These are phyloP conservation scores for Saccharomycopsis hybrid DNA, from an alignment of 1,139 yeast genomes.

Conservation along the genomic window DNA sequence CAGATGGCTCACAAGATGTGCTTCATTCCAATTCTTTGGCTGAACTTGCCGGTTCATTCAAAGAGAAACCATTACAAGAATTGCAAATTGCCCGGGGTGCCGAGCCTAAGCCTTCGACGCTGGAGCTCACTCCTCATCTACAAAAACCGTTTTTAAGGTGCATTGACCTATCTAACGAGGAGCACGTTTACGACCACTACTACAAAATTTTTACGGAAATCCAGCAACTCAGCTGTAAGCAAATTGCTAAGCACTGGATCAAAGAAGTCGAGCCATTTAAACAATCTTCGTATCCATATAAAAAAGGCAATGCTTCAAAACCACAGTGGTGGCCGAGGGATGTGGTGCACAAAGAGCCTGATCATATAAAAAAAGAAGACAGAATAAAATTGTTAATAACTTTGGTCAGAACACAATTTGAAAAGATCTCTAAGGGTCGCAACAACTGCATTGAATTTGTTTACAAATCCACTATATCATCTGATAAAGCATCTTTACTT, in stretches of 20 bases:
- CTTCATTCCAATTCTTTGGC: no score
- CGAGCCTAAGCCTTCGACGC: no score
- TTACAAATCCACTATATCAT: slow-evolving; percentile 1
- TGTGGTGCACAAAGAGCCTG: slow-evolving; percentile 66
- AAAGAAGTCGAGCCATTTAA: slow-evolving; percentile 59
- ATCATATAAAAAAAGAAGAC: slow-evolving; percentile 56
- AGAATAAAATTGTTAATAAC: slow-evolving; percentile 43
- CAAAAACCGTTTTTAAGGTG: slow-evolving; percentile 2
- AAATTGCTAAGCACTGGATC: slow-evolving; percentile 64
- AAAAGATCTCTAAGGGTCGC: slow-evolving; percentile 27
- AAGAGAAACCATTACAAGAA: no score
- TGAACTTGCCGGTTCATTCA: no score
- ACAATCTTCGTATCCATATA: slow-evolving; percentile 61
- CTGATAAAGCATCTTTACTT: slow-evolving; percentile 1
- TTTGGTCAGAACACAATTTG: slow-evolving; percentile 32
- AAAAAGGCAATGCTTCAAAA: slow-evolving; percentile 38
- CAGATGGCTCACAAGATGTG: neutral
- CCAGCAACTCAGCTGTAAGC: slow-evolving; percentile 54
- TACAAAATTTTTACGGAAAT: slow-evolving; percentile 27
- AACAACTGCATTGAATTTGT: slow-evolving; percentile 3
- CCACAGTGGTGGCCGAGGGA: slow-evolving; percentile 70
- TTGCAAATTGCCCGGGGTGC: no score
- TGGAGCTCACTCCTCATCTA: no score
- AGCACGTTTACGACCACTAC: slow-evolving; percentile 26
- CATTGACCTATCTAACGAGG: slow-evolving; percentile 24